phyloP scores from a whole-genome alignment of 2,329 filamentous ascomycete species.

The Fusarium begoniae region DNA sequence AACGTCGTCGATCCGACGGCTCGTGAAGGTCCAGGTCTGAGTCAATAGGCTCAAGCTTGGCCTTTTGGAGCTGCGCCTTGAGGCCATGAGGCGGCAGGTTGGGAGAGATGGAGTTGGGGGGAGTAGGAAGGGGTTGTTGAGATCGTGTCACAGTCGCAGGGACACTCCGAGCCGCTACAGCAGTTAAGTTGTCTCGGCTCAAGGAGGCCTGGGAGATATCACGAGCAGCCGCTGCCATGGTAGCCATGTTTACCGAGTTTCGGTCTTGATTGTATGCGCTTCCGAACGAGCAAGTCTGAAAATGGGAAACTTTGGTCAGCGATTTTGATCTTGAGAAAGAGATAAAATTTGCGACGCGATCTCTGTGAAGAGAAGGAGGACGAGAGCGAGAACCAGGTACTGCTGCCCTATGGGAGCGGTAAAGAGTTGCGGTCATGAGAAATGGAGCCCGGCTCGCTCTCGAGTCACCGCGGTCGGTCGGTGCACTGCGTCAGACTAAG shows the following conservation, averaged over 20 bases:
- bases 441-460: conserved; percentile 16
- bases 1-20: conserved; percentile 46
- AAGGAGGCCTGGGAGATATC: conserved; percentile 70
- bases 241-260: conserved; percentile 65
- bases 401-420: not conserved
- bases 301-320: conserved; percentile 27
- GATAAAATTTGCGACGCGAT: conserved; percentile 18
- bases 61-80: conserved; percentile 71
- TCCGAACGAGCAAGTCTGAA: conserved; percentile 57
- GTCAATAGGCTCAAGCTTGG: conserved; percentile 73
- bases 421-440: conserved; percentile 17
- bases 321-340: conserved; percentile 1
- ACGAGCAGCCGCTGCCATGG: conserved; percentile 72
- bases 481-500: conserved; percentile 5
- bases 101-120: conserved; percentile 94
- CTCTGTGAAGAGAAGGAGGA: not conserved
- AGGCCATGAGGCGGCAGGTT: conserved; percentile 83
- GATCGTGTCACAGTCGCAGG: conserved; percentile 67
- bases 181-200: conserved; percentile 76
- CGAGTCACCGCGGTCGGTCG: conserved; percentile 36
- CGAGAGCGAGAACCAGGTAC: not conserved
- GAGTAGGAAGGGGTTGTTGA: conserved; percentile 80
- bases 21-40: conserved; percentile 90
- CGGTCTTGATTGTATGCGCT: conserved; percentile 50
- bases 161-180: conserved; percentile 73